Evolutionary conservation across 2,329 filamentous ascomycete species (phyloP).

Genomic region (Colletotrichum sp.): DNA sequence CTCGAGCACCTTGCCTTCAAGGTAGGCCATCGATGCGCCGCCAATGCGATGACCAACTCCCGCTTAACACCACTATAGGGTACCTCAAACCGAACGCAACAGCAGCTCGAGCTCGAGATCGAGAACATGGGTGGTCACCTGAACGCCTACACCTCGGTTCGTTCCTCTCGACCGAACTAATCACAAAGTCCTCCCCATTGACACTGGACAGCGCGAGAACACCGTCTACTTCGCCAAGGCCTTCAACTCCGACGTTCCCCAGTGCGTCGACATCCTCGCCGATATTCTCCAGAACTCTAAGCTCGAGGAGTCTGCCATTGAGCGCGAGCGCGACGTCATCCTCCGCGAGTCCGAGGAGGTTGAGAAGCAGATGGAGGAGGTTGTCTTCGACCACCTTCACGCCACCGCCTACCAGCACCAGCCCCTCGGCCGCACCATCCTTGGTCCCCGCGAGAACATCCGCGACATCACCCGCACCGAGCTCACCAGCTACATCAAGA

Average conservation of each 20-base stretch:
- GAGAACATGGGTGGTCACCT: conserved; percentile 99
- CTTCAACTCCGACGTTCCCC: conserved; percentile 96
- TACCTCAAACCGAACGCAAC: conserved; percentile 91
- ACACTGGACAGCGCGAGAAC: conserved; percentile 80
- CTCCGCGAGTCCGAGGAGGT: conserved; percentile 99
- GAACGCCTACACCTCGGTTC: conserved; percentile 98
- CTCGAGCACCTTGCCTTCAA: conserved; percentile 99
- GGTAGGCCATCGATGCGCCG: conserved; percentile 56
- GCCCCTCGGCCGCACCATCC: conserved; percentile 94
- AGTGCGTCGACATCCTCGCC: conserved; percentile 96
- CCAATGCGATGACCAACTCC: background rate
- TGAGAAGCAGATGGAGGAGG: conserved; percentile 99
- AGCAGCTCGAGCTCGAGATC: conserved; percentile 98
- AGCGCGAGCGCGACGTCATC: conserved; percentile 98
- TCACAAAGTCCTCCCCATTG: background rate
- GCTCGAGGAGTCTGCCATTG: conserved; percentile 89
- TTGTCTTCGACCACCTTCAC: conserved; percentile 98
- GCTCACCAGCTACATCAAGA: conserved; percentile 96
- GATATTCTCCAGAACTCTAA: conserved; percentile 99
- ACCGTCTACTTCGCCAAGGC: conserved; percentile 99
- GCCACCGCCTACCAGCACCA: conserved; percentile 97
- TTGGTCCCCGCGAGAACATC: conserved; percentile 98
- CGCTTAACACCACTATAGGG: conserved; percentile 59
- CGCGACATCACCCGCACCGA: conserved; percentile 92
- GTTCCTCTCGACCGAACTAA: conserved; percentile 35